Evolutionary conservation across 768 basidiomycete species (phyloP), one percentile per base, ranked within the genome.

Genomic region (Pleurotus ostreatus): DNA sequence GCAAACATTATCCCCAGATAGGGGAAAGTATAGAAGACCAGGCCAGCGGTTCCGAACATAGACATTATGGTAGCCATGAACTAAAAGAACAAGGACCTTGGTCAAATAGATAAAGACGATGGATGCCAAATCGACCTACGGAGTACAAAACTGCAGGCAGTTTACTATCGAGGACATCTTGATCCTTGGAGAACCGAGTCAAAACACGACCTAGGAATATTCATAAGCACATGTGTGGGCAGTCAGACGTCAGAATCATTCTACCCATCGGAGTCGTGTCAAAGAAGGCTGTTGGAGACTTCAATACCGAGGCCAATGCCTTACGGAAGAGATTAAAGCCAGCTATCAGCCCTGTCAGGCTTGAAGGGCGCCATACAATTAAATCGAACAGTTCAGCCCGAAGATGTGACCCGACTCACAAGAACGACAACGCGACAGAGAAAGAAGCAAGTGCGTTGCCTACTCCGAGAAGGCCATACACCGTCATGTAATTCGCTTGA

Each of bases 181-280:
- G 80, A 64, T 86, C 84, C 59, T 83, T 85, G 2, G 83, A 82
- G 12, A 86, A 65, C 3, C 80, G 71, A 2, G 82, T 82, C 41
- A 80, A 66, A 43, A 85, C 78, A 30, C 83, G 70, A 0, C 84
- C 84, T 83, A 51, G 2, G 25, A 9, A 34, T 22, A 20, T 9
- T 9, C 16, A 55, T 13, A 16, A 58, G 58, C 15, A 9, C n/a
- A 43, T 8, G 39, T 57, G n/a, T 55, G 16, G 18, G 22, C 5
- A 55, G 22, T 12, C n/a, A 7, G 57, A 43, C 11, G 34, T 39
- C 46, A 18, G 48, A 51, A 2, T 9, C 9, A 55, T 34, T 9
- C 37, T 61, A 83, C 84, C 84, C 64, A 85, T 77, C 1, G 84
- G 84, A 0, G 86, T 88, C 0, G 85, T 85, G 63, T 91, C 88